Conservation (phyloP, 495 filamentous ascomycete species). For the Penicillium crystallinum region DNA sequence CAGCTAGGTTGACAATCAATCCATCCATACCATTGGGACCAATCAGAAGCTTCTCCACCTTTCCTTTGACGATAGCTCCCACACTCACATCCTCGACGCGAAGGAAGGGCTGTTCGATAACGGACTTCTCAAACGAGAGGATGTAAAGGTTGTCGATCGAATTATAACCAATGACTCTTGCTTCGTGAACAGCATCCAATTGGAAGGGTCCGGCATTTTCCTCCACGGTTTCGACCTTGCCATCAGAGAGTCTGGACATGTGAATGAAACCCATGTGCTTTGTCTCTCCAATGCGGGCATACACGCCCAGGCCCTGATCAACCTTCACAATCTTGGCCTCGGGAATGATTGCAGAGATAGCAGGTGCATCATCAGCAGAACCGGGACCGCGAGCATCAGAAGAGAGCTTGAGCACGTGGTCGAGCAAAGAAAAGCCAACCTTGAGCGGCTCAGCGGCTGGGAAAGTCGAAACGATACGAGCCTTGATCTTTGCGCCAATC, state of each 20-base stretch:
- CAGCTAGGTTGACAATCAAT: constrained; percentile 74
- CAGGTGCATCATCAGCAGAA: constrained; percentile 52
- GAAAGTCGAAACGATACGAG: constrained; percentile 78
- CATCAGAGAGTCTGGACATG: constrained; percentile 83
- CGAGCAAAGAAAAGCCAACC: constrained; percentile 77
- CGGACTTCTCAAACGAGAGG: constrained; percentile 72
- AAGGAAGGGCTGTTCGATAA: constrained; percentile 84
- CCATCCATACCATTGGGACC: constrained; percentile 68
- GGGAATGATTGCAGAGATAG: constrained; percentile 70
- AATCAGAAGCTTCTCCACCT: constrained; percentile 76
- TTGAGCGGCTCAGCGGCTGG: constrained; percentile 73
- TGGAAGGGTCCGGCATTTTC: constrained; percentile 72
- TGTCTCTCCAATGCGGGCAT: constrained; percentile 70
- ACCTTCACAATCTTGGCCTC: constrained; percentile 72
- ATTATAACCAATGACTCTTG: constrained; percentile 81
- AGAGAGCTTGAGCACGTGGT: constrained; percentile 68
- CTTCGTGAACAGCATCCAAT: constrained; percentile 68
- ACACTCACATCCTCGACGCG: constrained; percentile 81
- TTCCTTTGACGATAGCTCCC: constrained; percentile 77
- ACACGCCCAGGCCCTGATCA: constrained; percentile 70
- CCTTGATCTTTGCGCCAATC: constrained; percentile 80
- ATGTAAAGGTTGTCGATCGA: constrained; percentile 78
- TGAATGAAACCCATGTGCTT: constrained; percentile 82
- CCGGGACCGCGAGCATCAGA: constrained; percentile 40
- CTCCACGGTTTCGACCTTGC: constrained; percentile 74